Conservation (phyloP, 2,329 filamentous ascomycete species). For the Acrocalymma vagum region DNA sequence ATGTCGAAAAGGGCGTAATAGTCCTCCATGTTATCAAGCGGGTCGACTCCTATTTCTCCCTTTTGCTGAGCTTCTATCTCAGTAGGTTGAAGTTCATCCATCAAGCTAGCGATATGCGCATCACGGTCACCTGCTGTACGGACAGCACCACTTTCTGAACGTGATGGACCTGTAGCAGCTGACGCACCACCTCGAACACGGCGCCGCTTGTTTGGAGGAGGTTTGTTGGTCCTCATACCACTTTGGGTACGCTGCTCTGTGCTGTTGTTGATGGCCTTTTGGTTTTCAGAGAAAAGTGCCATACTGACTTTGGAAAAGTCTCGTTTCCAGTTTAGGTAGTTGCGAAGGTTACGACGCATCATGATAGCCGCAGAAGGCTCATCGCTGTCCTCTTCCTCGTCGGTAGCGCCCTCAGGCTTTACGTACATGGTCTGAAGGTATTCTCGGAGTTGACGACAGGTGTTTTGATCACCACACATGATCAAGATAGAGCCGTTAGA, state of each 20-base stretch:
- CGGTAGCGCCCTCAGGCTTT: constrained; percentile 57
- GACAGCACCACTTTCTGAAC: constrained; percentile 77
- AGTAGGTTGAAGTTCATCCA: constrained; percentile 84
- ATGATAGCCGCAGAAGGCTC: constrained; percentile 80
- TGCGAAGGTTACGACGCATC: constrained; percentile 86
- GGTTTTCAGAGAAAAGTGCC: constrained; percentile 79
- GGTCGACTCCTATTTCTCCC: constrained; percentile 75
- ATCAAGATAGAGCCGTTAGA: constrained; percentile 93
- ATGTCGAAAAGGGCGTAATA: constrained; percentile 93
- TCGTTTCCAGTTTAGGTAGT: constrained; percentile 89
- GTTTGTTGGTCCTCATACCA: constrained; percentile 64
- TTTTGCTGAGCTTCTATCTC: constrained; percentile 81
- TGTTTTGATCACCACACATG: constrained; percentile 91
- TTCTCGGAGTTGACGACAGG: constrained; percentile 87
- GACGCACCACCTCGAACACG: constrained; percentile 81
- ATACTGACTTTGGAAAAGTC: constrained; percentile 87
- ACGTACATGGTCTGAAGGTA: constrained; percentile 92
- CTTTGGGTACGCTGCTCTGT: constrained; percentile 63
- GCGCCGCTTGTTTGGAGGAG: constrained; percentile 85
- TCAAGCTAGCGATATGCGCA: constrained; percentile 79
- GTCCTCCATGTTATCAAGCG: constrained; percentile 89
- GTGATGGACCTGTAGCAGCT: constrained; percentile 64
- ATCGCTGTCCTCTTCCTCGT: constrained; percentile 62
- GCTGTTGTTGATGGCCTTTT: constrained; percentile 75
- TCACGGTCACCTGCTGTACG: constrained; percentile 82